Evolutionary conservation across 2,329 filamentous ascomycete genomes (phyloP).

Genomic region (Stenocarpella maydis): DNA sequence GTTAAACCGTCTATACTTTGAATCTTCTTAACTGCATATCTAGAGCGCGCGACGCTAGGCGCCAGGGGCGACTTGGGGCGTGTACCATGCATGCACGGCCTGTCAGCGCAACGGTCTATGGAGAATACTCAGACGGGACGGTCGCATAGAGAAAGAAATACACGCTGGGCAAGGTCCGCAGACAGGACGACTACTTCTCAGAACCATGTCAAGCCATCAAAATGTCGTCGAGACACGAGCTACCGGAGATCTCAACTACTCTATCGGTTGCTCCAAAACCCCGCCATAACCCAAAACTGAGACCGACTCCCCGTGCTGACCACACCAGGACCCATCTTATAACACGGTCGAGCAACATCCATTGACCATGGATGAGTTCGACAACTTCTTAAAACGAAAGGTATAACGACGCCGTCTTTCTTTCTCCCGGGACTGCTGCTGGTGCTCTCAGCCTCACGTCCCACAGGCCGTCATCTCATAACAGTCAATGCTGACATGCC

Average conservation of each 20-base stretch:
- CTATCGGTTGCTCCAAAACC: constrained; percentile 44
- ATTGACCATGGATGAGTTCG: constrained; percentile 62
- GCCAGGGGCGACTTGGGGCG: constrained; percentile 17
- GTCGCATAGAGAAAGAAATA: constrained; percentile 1
- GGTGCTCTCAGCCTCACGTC: background rate
- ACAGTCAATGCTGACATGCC: constrained; percentile 31
- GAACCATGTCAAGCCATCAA: constrained; percentile 56
- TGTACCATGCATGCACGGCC: constrained; percentile 16
- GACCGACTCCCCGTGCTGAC: background rate
- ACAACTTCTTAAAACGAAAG: constrained; percentile 61
- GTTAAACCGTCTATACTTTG: background rate
- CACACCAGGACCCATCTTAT: constrained; percentile 55
- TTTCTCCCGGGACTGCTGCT: background rate
- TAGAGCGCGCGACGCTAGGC: constrained; percentile 6
- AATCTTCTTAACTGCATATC: constrained; percentile 2
- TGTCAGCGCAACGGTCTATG: constrained; percentile 1
- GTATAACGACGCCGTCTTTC: constrained; percentile 43
- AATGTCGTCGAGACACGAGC: constrained; percentile 60
- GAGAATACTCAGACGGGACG: constrained; percentile 11
- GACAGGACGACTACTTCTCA: constrained; percentile 70
- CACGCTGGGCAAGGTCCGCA: constrained; percentile 47
- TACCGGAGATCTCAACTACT: constrained; percentile 68
- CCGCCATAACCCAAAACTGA: no score
- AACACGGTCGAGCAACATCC: constrained; percentile 61
- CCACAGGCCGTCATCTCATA: background rate